Evolutionary conservation across 2,329 filamentous ascomycete species (phyloP), one percentile per base, ranked within the genome.

Genomic region (Septoria petroselini): DNA sequence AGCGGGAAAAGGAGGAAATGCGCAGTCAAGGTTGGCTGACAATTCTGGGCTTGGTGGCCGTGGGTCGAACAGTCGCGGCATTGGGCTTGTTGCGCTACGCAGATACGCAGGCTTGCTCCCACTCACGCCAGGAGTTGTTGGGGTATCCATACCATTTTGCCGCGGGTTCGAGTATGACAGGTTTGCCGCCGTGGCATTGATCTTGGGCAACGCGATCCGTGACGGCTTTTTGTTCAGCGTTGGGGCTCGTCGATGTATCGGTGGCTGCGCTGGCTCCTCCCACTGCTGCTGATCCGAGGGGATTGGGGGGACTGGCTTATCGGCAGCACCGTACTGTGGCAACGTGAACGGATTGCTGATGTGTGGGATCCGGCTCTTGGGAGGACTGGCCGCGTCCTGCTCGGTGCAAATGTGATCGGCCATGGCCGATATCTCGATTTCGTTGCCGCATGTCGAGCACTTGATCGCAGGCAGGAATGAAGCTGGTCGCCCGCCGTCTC

Each of bases 381-480:
- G 50, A 5, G 55, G 45, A 17, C 41, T 42, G 29, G 44, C 38
- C 45, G 52, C 37, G 23, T 41, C 40, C 41, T 49, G 23, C 14
- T 55, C 67, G 15, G 43, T 18, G 68, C 89, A 95, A 53, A 86
- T 66, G 72, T 95, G 89, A 48, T 93, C 88, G 53, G 86, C 88
- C 86, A 95, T 90, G 66, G 83, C 74, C 27, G 86, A 86, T 60
- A 95, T 93, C 67, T 89, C 84, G 50, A 95, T 86, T 64, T 91
- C 81, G 33, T 74, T 70, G 33, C 82, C 81, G 67, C 89, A 95
- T 72, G 78, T 83, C 45, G 89, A 94, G 71, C 89, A 95, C 76
- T 91, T 95, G 71, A 95, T 87, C 18, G 83, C 83, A 64, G 89
- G 88, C 74, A 93, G 76, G 58, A 91, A 82, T 69, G 80, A 78